These are phyloP conservation scores for Basidioascus undulatus DNA, from an alignment of 768 basidiomycete genomes.

Conservation along the genomic window DNA sequence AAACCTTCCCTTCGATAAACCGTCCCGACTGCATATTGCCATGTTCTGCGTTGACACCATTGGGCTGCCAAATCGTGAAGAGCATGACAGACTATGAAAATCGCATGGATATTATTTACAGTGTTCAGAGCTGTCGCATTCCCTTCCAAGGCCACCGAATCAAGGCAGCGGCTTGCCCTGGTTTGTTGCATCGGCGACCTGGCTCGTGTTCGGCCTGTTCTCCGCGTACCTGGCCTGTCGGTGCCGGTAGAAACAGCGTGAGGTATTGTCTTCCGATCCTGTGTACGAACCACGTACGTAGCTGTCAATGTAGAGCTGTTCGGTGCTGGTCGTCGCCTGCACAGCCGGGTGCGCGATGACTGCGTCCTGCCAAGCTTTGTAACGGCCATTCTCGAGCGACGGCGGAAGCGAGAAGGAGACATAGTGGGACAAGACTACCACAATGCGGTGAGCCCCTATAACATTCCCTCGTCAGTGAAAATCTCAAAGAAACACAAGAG, in stretches of 20 bases:
- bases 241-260: too few relatives aligned
- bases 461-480: background rate
- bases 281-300: too few relatives aligned
- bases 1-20: too few relatives aligned
- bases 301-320: background rate
- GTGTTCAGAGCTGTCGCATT: too few relatives aligned
- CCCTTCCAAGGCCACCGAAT: background rate
- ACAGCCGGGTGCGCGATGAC: background rate
- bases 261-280: too few relatives aligned
- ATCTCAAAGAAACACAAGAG: background rate
- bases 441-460: too few relatives aligned
- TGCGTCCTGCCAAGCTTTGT: background rate
- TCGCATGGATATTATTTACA: too few relatives aligned
- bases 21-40: too few relatives aligned
- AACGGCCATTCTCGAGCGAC: background rate
- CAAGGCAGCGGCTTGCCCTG: background rate
- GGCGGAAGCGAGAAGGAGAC: background rate
- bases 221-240: background rate
- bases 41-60: too few relatives aligned
- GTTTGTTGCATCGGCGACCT: background rate
- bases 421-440: background rate
- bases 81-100: too few relatives aligned
- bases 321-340: background rate
- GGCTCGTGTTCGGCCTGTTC: background rate
- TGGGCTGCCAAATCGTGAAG: too few relatives aligned